These are phyloP conservation scores for Panicum virgatum DNA, from an alignment of 202 grass and related monocot species.

Conservation along the genomic window DNA sequence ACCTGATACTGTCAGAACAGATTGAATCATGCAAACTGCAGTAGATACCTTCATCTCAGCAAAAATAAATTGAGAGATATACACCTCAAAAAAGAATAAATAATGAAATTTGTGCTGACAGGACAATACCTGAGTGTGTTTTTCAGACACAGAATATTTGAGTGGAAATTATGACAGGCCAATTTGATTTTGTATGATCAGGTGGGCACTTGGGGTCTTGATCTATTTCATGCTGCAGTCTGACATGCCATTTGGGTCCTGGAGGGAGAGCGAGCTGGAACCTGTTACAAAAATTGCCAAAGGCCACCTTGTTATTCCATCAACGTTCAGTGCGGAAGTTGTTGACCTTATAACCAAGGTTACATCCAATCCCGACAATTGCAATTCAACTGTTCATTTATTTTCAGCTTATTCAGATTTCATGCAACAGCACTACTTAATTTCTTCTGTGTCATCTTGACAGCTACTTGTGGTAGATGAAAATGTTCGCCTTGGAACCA, in stretches of 20 bases:
- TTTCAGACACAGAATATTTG: not conserved
- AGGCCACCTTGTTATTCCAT: constrained; percentile 70
- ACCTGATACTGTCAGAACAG: not conserved
- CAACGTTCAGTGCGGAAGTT: constrained; percentile 65
- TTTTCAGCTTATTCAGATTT: constrained; percentile 25
- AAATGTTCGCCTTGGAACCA: constrained; percentile 54
- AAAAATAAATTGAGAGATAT: not conserved
- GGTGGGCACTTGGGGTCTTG: constrained; percentile 92
- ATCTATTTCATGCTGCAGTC: constrained; percentile 95
- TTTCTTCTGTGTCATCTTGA: constrained; percentile 10
- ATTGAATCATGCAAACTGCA: not conserved
- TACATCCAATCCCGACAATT: not conserved
- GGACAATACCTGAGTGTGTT: not conserved
- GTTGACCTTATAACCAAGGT: constrained; percentile 91
- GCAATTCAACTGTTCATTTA: not conserved
- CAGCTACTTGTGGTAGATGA: constrained; percentile 92
- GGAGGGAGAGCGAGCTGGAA: constrained; percentile 84
- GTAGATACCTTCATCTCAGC: constrained; percentile 2
- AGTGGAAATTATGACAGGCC: not conserved
- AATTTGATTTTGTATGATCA: constrained; percentile 46
- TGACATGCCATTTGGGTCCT: constrained; percentile 94
- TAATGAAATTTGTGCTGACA: not conserved
- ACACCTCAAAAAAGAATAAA: not conserved
- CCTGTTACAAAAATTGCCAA: constrained; percentile 88
- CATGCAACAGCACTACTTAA: constrained; percentile 13